Evolutionary conservation across 495 filamentous ascomycete species (phyloP).

Genomic region (Talaromyces trachyspermus): DNA sequence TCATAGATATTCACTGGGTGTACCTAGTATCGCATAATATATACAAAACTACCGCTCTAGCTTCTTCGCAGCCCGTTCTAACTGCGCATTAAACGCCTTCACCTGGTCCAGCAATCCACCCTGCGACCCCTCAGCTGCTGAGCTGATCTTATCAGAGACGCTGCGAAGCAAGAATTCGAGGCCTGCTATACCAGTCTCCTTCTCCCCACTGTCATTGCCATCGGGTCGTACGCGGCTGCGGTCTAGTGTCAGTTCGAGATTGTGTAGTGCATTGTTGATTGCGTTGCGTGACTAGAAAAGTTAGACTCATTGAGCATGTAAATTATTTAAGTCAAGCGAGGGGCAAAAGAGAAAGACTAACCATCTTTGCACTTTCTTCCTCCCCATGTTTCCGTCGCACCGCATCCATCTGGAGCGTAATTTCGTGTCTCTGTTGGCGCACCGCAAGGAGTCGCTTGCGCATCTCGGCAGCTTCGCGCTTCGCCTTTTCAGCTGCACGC

Average conservation of each 20-base stretch:
- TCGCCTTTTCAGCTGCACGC: conserved; percentile 54
- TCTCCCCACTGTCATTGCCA: conserved; percentile 9
- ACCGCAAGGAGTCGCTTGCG: conserved; percentile 57
- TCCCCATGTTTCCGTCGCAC: conserved; percentile 51
- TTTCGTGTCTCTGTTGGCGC: conserved; percentile 55
- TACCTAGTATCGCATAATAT: too few relatives aligned
- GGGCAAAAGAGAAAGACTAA: conserved; percentile 12
- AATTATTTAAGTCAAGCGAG: neutral
- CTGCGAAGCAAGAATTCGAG: conserved; percentile 38
- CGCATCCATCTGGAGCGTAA: conserved; percentile 63
- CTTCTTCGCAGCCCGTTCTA: conserved; percentile 28
- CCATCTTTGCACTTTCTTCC: conserved; percentile 31
- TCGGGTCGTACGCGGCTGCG: conserved; percentile 26
- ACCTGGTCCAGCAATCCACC: conserved; percentile 37
- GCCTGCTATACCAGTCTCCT: conserved; percentile 19
- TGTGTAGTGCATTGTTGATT: conserved; percentile 41
- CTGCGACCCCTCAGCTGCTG: conserved; percentile 27
- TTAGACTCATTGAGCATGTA: neutral
- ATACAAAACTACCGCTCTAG: conserved; percentile 25
- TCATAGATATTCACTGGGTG: too few relatives aligned
- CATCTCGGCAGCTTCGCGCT: conserved; percentile 57
- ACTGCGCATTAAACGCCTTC: conserved; percentile 36
- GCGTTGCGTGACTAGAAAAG: conserved; percentile 26
- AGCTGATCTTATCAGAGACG: conserved; percentile 35
- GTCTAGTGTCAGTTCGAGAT: conserved; percentile 38